These are phyloP conservation scores for Pisolithus marmoratus DNA, from an alignment of 768 basidiomycete species.

Conservation along the genomic window DNA sequence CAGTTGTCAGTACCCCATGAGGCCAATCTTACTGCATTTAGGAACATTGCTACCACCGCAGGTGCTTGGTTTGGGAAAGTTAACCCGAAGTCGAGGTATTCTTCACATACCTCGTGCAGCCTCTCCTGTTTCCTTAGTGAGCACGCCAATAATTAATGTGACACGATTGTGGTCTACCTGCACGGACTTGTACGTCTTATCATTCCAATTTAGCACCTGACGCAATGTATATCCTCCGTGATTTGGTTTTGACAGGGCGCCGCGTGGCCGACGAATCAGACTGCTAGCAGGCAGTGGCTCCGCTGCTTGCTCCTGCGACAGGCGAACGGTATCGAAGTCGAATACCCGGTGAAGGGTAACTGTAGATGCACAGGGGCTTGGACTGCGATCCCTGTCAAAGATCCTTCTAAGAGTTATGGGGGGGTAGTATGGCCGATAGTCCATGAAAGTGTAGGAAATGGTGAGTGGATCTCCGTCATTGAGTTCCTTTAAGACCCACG, in stretches of 20 bases:
- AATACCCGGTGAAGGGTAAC: background rate
- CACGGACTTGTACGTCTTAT: background rate
- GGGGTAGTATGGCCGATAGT: background rate
- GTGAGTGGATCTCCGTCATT: too few species aligned
- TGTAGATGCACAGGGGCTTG: background rate
- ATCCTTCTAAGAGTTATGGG: background rate
- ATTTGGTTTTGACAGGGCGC: background rate
- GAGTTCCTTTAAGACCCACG: too few species aligned
- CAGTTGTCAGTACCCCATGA: background rate
- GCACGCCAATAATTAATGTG: background rate
- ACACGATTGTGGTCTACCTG: background rate
- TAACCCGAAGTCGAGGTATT: background rate
- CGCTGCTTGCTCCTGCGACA: background rate
- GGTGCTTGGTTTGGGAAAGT: background rate
- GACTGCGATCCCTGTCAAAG: background rate
- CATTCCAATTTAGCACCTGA: background rate
- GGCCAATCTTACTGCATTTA: background rate
- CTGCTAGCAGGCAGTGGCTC: background rate
- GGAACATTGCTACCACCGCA: background rate
- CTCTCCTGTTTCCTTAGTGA: background rate
- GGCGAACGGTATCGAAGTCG: background rate
- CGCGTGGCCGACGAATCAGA: background rate
- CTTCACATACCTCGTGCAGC: background rate
- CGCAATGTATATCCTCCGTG: background rate
- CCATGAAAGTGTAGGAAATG: background rate